Conservation (phyloP, 805 yeast genomes). For the Candida oleophila region DNA sequence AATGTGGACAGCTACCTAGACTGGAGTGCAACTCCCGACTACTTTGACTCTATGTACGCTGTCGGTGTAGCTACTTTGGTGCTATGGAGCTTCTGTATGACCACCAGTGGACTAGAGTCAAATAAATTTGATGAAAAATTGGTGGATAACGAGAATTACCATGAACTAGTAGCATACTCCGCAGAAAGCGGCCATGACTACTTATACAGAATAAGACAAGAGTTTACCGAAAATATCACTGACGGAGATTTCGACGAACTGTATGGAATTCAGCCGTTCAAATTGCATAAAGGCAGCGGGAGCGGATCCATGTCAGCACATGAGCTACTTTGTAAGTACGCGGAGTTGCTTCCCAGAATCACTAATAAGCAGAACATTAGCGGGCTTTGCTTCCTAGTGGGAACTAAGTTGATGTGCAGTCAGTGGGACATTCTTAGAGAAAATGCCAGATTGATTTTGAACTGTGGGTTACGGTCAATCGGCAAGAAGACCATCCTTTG, state of each 20-base stretch:
- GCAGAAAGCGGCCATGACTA: slow-evolving; percentile 40
- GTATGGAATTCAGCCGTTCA: slow-evolving; percentile 21
- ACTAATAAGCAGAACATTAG: slow-evolving; percentile 36
- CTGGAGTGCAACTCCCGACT: slow-evolving; percentile 36
- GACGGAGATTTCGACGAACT: slow-evolving; percentile 20
- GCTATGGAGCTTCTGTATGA: slow-evolving; percentile 39
- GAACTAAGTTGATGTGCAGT: slow-evolving; percentile 33
- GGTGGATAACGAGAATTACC: slow-evolving; percentile 16
- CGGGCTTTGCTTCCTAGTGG: slow-evolving; percentile 42
- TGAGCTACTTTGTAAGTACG: slow-evolving; percentile 30
- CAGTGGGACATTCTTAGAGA: slow-evolving; percentile 45
- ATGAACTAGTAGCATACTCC: slow-evolving; percentile 24
- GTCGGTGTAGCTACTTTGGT: slow-evolving; percentile 37
- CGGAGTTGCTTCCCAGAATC: slow-evolving; percentile 32
- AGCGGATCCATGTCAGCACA: slow-evolving; percentile 15
- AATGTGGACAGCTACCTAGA: slow-evolving; percentile 14
- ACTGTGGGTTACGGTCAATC: slow-evolving; percentile 40
- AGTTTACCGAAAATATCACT: slow-evolving; percentile 27
- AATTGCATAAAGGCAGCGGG: neutral
- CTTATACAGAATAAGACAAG: slow-evolving; percentile 31
- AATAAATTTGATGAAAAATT: slow-evolving; percentile 13
- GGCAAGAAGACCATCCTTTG: slow-evolving; percentile 38
- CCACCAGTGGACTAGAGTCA: slow-evolving; percentile 33
- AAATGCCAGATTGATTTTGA: slow-evolving; percentile 40
- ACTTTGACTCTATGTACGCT: slow-evolving; percentile 36